These are phyloP conservation scores for Calophaca sinica DNA, from an alignment of 306 rosid genomes.

Conservation along the genomic window DNA sequence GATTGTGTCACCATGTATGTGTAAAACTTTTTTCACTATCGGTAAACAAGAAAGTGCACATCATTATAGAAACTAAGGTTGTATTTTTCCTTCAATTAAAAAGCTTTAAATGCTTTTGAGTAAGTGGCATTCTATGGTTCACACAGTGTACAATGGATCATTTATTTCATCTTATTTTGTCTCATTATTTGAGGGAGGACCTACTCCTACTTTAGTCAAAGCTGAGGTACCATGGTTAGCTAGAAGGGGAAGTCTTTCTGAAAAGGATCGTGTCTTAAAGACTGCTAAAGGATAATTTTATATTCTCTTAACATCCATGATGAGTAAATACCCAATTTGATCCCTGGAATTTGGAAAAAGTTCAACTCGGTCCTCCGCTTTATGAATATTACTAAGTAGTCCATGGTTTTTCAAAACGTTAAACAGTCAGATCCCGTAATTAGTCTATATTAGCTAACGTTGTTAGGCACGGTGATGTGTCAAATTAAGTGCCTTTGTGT, in stretches of 20 bases:
- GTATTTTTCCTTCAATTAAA: background rate
- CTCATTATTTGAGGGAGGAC: slow-evolving; percentile 70
- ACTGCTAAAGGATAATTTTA: slow-evolving; percentile 87
- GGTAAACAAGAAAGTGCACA: background rate
- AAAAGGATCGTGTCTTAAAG: slow-evolving; percentile 89
- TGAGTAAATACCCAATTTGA: too few species aligned
- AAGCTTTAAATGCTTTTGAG: background rate
- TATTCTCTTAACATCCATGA: background rate
- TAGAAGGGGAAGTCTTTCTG: slow-evolving; percentile 83
- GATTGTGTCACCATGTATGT: background rate
- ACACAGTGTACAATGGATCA: background rate
- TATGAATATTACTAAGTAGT: too few species aligned
- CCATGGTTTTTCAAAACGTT: too few species aligned
- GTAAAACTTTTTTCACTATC: background rate
- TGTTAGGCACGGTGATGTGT: too few species aligned
- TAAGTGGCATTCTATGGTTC: background rate
- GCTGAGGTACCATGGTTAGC: slow-evolving; percentile 98
- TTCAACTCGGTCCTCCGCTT: too few species aligned
- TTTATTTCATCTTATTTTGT: slow-evolving; percentile 25
- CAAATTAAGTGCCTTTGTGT: too few species aligned
- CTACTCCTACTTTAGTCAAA: slow-evolving; percentile 77
- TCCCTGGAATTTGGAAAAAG: too few species aligned
- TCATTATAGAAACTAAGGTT: slow-evolving; percentile 4
- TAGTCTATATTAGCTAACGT: too few species aligned
- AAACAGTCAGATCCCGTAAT: too few species aligned